Conservation (phyloP, 768 basidiomycete genomes). For the Neoboletus subvelutipes region DNA sequence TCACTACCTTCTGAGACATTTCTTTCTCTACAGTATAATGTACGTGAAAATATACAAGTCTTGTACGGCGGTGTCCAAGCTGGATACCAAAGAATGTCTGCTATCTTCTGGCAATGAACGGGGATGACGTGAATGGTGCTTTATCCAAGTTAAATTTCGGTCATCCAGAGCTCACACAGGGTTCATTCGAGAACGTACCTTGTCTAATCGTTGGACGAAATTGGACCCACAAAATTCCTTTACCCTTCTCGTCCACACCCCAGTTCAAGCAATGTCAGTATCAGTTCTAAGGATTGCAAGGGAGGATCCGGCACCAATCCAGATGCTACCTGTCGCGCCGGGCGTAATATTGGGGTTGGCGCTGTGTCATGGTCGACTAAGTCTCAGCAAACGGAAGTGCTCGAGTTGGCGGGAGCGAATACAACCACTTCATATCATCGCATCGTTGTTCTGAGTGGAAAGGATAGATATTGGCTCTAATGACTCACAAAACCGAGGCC, state of each 20-base stretch:
- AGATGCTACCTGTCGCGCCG: not conserved
- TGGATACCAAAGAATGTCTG: not conserved
- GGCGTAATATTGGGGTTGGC: not conserved
- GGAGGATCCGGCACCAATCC: not conserved
- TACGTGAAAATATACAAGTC: not conserved
- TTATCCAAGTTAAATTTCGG: not conserved
- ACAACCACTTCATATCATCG: not conserved
- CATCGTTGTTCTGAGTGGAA: not conserved
- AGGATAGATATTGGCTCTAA: not conserved
- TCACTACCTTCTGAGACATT: constrained; percentile 41
- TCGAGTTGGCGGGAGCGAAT: constrained; percentile 5
- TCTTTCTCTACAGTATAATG: not conserved
- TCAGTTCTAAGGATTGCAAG: not conserved
- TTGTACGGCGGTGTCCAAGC: not conserved
- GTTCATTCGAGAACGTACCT: not conserved
- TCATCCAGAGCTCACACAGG: not conserved
- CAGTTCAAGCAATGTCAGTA: not conserved
- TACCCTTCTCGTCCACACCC: not conserved
- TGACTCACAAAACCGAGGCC: not conserved
- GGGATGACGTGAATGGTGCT: constrained; percentile 10
- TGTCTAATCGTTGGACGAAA: not conserved
- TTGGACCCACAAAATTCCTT: not conserved
- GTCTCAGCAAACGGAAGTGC: not conserved
- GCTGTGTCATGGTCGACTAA: not conserved
- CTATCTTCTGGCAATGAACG: not conserved